phyloP scores from a whole-genome alignment of 169 alveolate species.

The Besnoitia besnoiti region DNA sequence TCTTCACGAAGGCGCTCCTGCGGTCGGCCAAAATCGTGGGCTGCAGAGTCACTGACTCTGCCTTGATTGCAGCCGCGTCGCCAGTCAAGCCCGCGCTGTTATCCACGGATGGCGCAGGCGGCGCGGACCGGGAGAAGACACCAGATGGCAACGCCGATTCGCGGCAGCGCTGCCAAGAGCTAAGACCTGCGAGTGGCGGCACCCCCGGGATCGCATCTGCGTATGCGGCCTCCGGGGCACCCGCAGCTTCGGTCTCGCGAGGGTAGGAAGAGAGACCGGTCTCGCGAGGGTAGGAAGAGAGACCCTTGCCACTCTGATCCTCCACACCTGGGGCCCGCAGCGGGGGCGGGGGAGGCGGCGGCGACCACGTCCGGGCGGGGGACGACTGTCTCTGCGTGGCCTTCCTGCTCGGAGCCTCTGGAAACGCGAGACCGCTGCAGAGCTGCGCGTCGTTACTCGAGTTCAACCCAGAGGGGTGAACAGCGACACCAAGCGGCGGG shows the following conservation, averaged over 20 bases:
- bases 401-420: background rate
- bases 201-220: no score
- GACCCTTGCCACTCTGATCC: background rate
- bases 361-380: background rate
- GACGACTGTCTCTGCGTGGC: background rate
- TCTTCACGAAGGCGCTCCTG: constrained; percentile 68
- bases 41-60: constrained; percentile 13
- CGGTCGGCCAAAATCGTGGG: constrained; percentile 56
- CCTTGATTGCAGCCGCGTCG: no score
- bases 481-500: background rate
- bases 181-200: no score
- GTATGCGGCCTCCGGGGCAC: no score
- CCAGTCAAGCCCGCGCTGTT: no score
- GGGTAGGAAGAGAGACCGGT: no score
- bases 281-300: no score
- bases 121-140: no score
- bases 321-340: background rate
- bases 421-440: background rate
- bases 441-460: background rate
- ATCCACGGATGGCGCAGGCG: no score
- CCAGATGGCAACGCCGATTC: no score
- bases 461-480: background rate
- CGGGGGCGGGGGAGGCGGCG: background rate
- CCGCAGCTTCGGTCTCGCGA: no score
- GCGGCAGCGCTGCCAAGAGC: no score